Conservation (phyloP, 495 filamentous ascomycete species). For the Penicillium malachiteum region DNA sequence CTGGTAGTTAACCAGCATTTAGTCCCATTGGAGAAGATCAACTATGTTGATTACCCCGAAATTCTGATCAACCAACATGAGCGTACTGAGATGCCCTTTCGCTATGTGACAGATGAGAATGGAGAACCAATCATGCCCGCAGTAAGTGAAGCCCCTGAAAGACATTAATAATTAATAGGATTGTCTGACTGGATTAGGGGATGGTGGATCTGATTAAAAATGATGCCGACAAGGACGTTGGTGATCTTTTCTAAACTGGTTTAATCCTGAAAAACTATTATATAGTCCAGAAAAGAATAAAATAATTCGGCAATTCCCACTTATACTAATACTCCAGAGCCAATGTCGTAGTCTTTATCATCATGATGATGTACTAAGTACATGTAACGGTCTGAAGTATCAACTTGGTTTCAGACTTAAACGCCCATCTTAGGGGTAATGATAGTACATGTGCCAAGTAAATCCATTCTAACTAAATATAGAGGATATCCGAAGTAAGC, state of each 20-base stretch:
- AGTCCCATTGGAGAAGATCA: conserved; percentile 75
- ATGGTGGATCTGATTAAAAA: conserved; percentile 94
- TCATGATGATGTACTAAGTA: no score
- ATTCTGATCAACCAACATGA: conserved; percentile 87
- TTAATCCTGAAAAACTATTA: neutral
- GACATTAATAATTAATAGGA: neutral
- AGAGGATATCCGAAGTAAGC: no score
- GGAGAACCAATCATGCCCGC: conserved; percentile 86
- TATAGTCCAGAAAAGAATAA: neutral
- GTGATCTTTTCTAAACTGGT: conserved; percentile 68
- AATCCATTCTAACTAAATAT: no score
- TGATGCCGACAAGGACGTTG: conserved; percentile 88
- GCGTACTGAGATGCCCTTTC: conserved; percentile 94
- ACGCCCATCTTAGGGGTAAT: no score
- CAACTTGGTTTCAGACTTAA: no score
- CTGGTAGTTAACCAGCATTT: neutral
- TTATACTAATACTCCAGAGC: no score
- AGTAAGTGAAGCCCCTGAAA: conserved; percentile 47
- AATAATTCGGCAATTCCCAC: no score
- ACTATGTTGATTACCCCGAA: conserved; percentile 84
- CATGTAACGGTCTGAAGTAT: no score
- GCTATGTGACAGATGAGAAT: conserved; percentile 76
- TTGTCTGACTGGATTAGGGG: conserved; percentile 53
- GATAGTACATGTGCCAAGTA: no score
- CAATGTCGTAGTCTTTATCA: no score